These are phyloP conservation scores for Phytophthora idaei DNA, from an alignment of 352 stramenopile species.

Conservation along the genomic window DNA sequence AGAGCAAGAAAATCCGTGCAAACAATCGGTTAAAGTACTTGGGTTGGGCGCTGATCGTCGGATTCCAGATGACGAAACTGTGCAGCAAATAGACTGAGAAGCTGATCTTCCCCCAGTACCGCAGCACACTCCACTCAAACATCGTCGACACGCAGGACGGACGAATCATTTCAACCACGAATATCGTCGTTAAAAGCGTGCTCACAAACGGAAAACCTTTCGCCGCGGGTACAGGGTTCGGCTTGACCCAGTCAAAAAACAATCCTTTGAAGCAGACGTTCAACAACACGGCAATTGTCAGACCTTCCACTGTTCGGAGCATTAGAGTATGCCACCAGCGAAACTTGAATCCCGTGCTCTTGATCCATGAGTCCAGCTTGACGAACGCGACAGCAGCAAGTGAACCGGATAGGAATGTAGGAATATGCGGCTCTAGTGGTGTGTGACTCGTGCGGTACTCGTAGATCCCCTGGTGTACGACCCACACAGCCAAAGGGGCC, in stretches of 20 bases:
- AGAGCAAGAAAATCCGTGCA: constrained; percentile 34
- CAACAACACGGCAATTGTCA: constrained; percentile 34
- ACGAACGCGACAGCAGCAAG: constrained; percentile 43
- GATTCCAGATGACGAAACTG: constrained; percentile 45
- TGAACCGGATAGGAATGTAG: constrained; percentile 47
- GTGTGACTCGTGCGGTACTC: constrained; percentile 38
- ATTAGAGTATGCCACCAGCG: constrained; percentile 18
- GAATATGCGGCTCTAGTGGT: constrained; percentile 35
- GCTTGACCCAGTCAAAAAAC: constrained; percentile 44
- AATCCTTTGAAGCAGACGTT: constrained; percentile 38
- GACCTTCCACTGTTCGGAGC: constrained; percentile 31
- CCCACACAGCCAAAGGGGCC: constrained; percentile 30
- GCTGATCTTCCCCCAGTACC: constrained; percentile 54
- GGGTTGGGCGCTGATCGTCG: constrained; percentile 18
- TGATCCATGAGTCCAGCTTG: constrained; percentile 31
- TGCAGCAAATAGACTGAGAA: constrained; percentile 60
- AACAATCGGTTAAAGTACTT: constrained; percentile 51
- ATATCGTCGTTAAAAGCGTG: constrained; percentile 38
- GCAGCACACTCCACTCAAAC: constrained; percentile 51
- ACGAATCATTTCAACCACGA: constrained; percentile 48
- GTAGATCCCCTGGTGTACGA: constrained; percentile 30
- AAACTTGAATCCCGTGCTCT: constrained; percentile 30
- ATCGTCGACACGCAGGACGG: constrained; percentile 38
- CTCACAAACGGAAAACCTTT: constrained; percentile 42
- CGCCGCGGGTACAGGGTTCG: constrained; percentile 28